Base-by-base conservation (phyloP, 2,329 filamentous ascomycete species). In the Pestalotiopsis fici region DNA sequence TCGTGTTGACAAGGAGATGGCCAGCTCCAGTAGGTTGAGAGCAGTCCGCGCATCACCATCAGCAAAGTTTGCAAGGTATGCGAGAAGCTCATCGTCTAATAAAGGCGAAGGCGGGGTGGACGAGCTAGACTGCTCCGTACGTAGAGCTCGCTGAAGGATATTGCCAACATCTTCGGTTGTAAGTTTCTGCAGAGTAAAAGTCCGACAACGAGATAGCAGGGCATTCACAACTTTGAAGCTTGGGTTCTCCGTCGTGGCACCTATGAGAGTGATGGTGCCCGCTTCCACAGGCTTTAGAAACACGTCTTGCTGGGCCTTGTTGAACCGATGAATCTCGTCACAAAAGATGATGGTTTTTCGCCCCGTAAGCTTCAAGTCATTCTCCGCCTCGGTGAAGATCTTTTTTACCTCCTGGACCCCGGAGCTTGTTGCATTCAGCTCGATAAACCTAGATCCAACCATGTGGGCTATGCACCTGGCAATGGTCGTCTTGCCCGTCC, bases 311-410 rank as follows among this genome's bases (percentile, higher is more conserved):
- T 98, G 96, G 0, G 90, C 87, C 80, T 97, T 98, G 72, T 88
- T 92, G 83, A 97, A 97, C 31, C 95, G 86, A 79, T 97, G 94
- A 60, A 98, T 96, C 83, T 98, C 96, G 81, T 99, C 96, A 81
- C 95, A 98, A 78, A 99, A 99, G 70, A 99, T 90, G 70, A 99
- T 97, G 0, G 96, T 98, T 81, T 93, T 95, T 69, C 94, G 87
- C 1, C 95, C 95, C 0, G 94, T 97, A 64, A 98, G 83, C 1
- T 85, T 83, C 59, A 94, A 81, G 77, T 98, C 96, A 74, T 90
- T 93, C 68, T 88, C 89, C 0, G 96, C 95, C 72, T 98, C 94
- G 25, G 85, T 83, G 74, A 98, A 98, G 65, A 98, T 86, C 83
- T 94, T 96, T 81, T 98, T 97, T 85, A 92, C 95, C 78, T 98